Conservation (phyloP, 1,284 basidiomycete genomes). For the Apiotrichum laibachii region DNA sequence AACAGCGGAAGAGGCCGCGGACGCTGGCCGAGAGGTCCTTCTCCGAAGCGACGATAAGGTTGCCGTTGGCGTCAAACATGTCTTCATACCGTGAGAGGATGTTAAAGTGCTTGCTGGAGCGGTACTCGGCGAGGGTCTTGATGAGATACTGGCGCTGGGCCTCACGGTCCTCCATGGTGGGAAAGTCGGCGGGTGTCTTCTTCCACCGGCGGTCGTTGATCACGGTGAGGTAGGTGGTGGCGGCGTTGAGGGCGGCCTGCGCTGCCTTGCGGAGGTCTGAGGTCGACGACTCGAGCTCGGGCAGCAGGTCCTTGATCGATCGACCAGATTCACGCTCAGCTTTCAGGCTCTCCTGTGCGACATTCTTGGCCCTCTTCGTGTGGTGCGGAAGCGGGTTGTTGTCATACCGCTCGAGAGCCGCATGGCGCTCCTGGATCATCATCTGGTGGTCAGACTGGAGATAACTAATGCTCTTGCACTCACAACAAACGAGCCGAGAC, state of each 20-base stretch:
- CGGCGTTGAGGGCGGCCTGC: conserved; percentile 47
- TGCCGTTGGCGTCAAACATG: conserved; percentile 48
- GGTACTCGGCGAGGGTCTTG: conserved; percentile 52
- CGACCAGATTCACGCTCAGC: conserved; percentile 18
- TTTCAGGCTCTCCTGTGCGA: not conserved
- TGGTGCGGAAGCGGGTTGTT: conserved; percentile 19
- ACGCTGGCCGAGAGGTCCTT: conserved; percentile 25
- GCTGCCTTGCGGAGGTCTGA: conserved; percentile 53
- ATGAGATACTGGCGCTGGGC: conserved; percentile 49
- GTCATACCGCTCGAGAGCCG: conserved; percentile 9
- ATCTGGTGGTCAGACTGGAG: conserved; percentile 19
- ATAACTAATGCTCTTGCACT: conserved; percentile 3
- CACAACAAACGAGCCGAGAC: conserved; percentile 39
- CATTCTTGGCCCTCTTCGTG: conserved; percentile 8
- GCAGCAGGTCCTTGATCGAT: conserved; percentile 53
- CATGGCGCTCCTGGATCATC: conserved; percentile 35
- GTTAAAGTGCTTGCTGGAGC: conserved; percentile 50
- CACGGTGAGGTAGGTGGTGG: conserved; percentile 50
- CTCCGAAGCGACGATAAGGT: conserved; percentile 8
- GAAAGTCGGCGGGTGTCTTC: conserved; percentile 26
- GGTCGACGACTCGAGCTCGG: conserved; percentile 55
- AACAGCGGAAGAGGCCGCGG: conserved; percentile 51
- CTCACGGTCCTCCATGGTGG: conserved; percentile 48
- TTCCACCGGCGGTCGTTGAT: conserved; percentile 58
- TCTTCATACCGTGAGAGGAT: conserved; percentile 57